Conservation (phyloP, 768 basidiomycete genomes). For the Crassisporium funariophilum region DNA sequence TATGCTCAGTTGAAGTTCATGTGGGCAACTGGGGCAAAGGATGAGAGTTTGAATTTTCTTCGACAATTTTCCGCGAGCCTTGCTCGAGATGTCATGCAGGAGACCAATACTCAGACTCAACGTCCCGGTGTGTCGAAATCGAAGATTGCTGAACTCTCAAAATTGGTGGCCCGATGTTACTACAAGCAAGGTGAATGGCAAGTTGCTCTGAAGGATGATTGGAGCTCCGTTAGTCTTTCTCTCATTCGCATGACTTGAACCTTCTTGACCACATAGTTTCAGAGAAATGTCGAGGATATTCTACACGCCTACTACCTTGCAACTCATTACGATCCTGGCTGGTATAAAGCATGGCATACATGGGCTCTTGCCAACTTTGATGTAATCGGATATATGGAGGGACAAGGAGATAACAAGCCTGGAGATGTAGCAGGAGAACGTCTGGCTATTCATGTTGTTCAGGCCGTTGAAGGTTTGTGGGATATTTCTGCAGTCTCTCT, state of each 20-base stretch:
- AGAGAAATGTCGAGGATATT: constrained; percentile 83
- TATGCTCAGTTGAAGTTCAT: constrained; percentile 95
- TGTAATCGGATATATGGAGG: constrained; percentile 82
- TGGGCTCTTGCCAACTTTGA: constrained; percentile 98
- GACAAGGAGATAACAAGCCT: constrained; percentile 54
- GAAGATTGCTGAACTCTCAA: constrained; percentile 67
- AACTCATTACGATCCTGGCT: constrained; percentile 89
- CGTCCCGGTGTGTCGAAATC: constrained; percentile 57
- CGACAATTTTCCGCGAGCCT: constrained; percentile 81
- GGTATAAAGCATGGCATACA: constrained; percentile 99
- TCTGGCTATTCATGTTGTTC: constrained; percentile 83
- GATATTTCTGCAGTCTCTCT: not conserved
- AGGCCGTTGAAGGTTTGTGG: constrained; percentile 82
- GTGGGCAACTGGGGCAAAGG: constrained; percentile 84
- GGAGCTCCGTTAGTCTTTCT: constrained; percentile 63
- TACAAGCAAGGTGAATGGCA: constrained; percentile 98
- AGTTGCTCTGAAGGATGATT: constrained; percentile 73
- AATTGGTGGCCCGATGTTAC: constrained; percentile 93
- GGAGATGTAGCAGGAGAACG: constrained; percentile 61
- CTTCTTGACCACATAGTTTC: not conserved
- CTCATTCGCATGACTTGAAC: not conserved
- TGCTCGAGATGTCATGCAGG: constrained; percentile 70
- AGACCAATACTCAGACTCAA: constrained; percentile 50
- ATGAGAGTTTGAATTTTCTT: constrained; percentile 81
- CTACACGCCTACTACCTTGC: constrained; percentile 83